Evolutionary conservation across 2,329 filamentous ascomycete species (phyloP), one percentile per base, ranked within the genome.

Genomic region (Lasiodiplodia hormozganensis): DNA sequence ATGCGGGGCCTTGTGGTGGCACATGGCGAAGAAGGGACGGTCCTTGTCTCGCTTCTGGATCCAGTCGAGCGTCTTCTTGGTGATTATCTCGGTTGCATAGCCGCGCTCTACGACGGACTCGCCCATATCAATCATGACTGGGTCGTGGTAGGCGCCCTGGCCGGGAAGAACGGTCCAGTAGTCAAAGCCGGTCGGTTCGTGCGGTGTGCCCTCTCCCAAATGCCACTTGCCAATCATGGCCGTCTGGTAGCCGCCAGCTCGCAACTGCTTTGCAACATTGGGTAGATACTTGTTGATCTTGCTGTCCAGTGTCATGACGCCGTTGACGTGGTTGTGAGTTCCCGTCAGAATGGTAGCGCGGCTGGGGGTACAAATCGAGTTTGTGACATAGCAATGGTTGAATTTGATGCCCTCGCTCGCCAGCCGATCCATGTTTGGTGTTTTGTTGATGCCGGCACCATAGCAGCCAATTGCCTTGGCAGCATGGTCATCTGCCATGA

Each of bases 141-240:
- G 84, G 66, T 86, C 85, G 73, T 79, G 84, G 72, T 86, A 86
- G 38, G 84, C 82, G 23, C 85, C 85, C 70, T 86, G 85, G 0
- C 84, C 84, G 0, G 84, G 84, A 0, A 87, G 70, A 4, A 86
- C 77, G n/a, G 77, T 79, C 84, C 84, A 87, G 71, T 85, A 82
- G 71, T 86, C 84, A 43, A 86, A 86, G 0, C 84, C 85, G 0
- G 80, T 81, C 0, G 85, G 85, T 68, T 85, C 79, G 64, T 85
- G 82, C 0, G 72, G 74, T 2, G 70, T 69, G 0, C 83, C 84
- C 70, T 87, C 84, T 3, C 85, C 85, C 16, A 87, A 73, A 70
- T 86, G 85, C 84, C 85, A 86, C 72, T 87, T 87, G 0, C 84
- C 85, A 0, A 85, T 75, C 83, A 86, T 86, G 8, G 82, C 84